These are phyloP conservation scores for Macrotyloma uniflorum DNA, from an alignment of 306 rosid genomes.

Conservation along the genomic window DNA sequence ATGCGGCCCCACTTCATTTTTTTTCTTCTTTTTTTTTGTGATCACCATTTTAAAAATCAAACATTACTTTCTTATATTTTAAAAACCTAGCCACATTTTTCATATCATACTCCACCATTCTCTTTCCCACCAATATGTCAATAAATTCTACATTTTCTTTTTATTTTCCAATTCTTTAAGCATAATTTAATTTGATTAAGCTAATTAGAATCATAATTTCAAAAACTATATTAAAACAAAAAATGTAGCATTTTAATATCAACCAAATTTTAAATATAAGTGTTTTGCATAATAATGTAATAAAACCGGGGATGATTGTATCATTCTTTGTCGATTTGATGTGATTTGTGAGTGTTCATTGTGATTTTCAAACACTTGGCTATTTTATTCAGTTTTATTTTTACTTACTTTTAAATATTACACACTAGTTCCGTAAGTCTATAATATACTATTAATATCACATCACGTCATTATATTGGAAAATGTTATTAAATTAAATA, in stretches of 20 bases:
- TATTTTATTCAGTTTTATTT: not conserved
- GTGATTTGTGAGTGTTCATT: conserved; percentile 3
- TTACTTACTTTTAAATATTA: not conserved
- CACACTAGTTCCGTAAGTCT: not conserved
- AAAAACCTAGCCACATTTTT: not conserved
- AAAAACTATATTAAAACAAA: not conserved
- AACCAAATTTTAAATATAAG: not conserved
- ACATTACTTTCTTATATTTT: not conserved
- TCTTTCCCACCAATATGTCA: not conserved
- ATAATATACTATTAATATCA: not conserved
- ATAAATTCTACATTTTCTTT: not conserved
- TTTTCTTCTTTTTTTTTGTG: not conserved
- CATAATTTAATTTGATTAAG: not conserved
- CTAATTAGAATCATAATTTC: too few species aligned
- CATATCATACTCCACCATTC: not conserved
- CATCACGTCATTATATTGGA: not conserved
- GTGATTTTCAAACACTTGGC: not conserved
- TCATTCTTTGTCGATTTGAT: not conserved
- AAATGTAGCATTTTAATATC: not conserved
- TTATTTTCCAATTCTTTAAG: not conserved
- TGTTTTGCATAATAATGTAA: not conserved
- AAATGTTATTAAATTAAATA: not conserved
- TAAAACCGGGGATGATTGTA: not conserved
- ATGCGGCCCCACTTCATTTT: conserved; percentile 41
- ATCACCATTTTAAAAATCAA: not conserved